Base-by-base conservation (phyloP, 768 basidiomycete genomes). In the Amanita fuliginea region DNA sequence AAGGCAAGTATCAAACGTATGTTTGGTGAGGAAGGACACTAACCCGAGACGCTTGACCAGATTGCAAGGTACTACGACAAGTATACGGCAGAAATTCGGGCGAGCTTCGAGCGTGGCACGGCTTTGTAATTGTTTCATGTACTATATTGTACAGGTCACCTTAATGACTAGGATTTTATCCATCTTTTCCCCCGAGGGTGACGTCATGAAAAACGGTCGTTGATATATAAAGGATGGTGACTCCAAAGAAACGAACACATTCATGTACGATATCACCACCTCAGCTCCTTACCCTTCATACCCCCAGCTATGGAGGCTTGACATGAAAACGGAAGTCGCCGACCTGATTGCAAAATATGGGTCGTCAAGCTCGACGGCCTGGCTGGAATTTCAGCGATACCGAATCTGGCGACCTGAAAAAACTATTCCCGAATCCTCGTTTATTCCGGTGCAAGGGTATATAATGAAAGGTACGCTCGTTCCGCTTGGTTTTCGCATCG, bases 81-180 rank as follows among this genome's bases (percentile, higher is more conserved):
- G 60, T 96, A 97, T 61, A 99, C 96, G 1, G 69, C 88, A 37
- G 94, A 97, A 64, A 97, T 97, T 55, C 82, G 93, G 43, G 92
- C 90, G 19, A 97, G 92, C 66, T 98, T 98, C 74, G 95, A 99
- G 63, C 84, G 95, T 55, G 95, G 95, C 46, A 95, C 94, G 6
- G 93, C 94, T 26, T 67, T 97, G 40, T 95, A 65, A 49, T 34
- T 28, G 18, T 49, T 40, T 33, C 40, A 49, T 41, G 40, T 35
- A 48, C 18, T 48, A n/a, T 48, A 40, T 48, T 37, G 47, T 39
- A 21, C 39, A 24, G 11, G 14, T 21, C 6, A 18, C 18, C 30
- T 19, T 48, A 26, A 41, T 28, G 26, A 47, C 22, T 4, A 30
- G 30, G 10, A 11, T 30, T 30, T 30, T 26, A 36, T 22, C 7